Base-by-base conservation (phyloP, 176 grass and related monocot genomes). In the Otatea glauca region DNA sequence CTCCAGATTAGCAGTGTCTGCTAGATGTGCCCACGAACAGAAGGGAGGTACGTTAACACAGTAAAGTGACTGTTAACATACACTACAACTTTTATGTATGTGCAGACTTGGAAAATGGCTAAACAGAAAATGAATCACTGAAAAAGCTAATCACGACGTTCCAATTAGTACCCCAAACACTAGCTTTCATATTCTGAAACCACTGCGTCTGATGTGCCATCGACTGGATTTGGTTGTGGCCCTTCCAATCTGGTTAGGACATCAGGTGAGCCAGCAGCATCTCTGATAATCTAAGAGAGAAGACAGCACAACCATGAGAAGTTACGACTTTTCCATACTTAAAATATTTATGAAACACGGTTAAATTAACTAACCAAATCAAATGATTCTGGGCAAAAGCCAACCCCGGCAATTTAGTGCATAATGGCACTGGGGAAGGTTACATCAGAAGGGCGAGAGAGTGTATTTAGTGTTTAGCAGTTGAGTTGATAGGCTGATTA, bases 171-270 rank as follows among this genome's bases (percentile, higher is more conserved):
- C 7, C 7, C 55, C 15, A 44, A 44, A 29, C 58, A 75, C 83
- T 90, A 98, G 82, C 95, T 95, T 83, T 93, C 92, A 72, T 98
- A 95, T 86, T 98, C 92, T 72, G 91, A 59, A n/a, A 95, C 85
- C 64, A 92, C 70, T 47, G 87, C 62, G n/a, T 93, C 95, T 68
- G 87, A 34, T 0, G 81, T n/a, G 16, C 76, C 32, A 27, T 90
- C 72, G 42, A 78, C 29, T 81, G 77, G 51, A 24, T 44, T 74
- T 41, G 86, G 70, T 6, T 81, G 81, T 37, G 79, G 88, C 18
- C 91, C 89, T 82, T 95, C 92, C 59, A 95, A 73, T 77, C 86
- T 95, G 56, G 92, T 98, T 62, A 98, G 88, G 79, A 98, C 92
- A 85, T 98, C 95, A 60, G 95, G 95, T 69, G 92, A 89, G 85